Evolutionary conservation across 345 rosid species (phyloP).

Genomic region (Camelina hispida): DNA sequence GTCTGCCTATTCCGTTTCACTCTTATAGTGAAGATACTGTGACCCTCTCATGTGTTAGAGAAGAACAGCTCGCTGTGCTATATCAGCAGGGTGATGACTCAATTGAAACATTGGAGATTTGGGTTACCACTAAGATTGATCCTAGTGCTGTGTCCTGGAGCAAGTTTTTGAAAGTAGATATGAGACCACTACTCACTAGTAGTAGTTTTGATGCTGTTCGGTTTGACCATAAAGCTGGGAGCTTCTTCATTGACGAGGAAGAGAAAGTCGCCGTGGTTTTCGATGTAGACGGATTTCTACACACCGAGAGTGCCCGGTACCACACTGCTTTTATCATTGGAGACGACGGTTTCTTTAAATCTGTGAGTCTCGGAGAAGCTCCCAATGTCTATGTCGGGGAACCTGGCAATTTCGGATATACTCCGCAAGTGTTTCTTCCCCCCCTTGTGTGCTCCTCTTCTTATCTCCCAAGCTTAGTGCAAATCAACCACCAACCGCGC

Average conservation of each 20-base stretch:
- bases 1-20: neutral
- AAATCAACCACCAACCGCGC: too few species aligned
- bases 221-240: neutral
- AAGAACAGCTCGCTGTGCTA: neutral
- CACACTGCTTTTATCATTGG: too few species aligned
- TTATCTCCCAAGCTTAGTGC: too few species aligned
- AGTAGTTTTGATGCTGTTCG: too few species aligned
- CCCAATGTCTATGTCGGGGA: too few species aligned
- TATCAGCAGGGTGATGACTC: neutral
- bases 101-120: neutral
- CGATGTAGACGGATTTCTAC: neutral
- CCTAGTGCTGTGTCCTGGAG: neutral
- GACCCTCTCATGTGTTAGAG: neutral
- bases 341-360: too few species aligned
- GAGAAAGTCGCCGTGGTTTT: neutral
- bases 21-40: too few species aligned
- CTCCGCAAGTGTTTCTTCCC: too few species aligned
- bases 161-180: neutral
- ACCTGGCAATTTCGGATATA: too few species aligned
- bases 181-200: neutral
- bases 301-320: too few species aligned
- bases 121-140: neutral
- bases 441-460: too few species aligned
- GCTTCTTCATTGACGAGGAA: neutral
- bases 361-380: too few species aligned